Evolutionary conservation across 805 yeast genomes (phyloP), one percentile per base, ranked within the genome.

Genomic region (Schizosaccharomyces cryophilus): DNA sequence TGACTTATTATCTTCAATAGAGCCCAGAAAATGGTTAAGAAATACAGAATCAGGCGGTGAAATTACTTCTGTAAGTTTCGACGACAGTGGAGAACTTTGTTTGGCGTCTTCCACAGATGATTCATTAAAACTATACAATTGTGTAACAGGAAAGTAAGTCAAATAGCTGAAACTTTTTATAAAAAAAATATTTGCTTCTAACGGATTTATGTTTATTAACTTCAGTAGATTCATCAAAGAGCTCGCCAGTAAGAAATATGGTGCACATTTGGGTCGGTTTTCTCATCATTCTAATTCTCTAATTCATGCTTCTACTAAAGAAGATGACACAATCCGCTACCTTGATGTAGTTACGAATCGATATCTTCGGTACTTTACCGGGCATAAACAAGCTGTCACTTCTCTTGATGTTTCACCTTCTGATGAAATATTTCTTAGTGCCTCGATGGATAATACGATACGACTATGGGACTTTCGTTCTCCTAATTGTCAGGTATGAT

Each of bases 401-500:
- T 77, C 80, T 7, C 70, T 93, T 4, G 87, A 84, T 69, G 79
- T 87, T 66, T 79, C 82, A 58, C 95, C 95, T 0, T 73, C 79
- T 4, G 76, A 77, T 61, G 88, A 83, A 66, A 71, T 77, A 13
- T 78, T 85, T 67, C 66, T 85, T 9, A 80, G 85, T 54, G 76
- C 89, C 0, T 78, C 95, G 0, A 69, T 78, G 62, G 98, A 93
- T 69, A 78, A 83, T 61, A 81, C 95, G 0, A 85, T 88, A 0
- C 79, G 93, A 64, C 65, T 85, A 5, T 93, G 98, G 98, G 97
- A 93, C 71, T 69, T 85, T 30, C 74, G 90, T 65, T 75, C 84
- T 0, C 74, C 85, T 1, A 76, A 79, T 21, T 51, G 56, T 35
- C 56, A 51, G 56, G 56, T 51, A 51, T 26, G 56, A 29, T 6